Evolutionary conservation across 192 early-diverging fungal genomes (phyloP).

Genomic region (Diversispora epigaea): DNA sequence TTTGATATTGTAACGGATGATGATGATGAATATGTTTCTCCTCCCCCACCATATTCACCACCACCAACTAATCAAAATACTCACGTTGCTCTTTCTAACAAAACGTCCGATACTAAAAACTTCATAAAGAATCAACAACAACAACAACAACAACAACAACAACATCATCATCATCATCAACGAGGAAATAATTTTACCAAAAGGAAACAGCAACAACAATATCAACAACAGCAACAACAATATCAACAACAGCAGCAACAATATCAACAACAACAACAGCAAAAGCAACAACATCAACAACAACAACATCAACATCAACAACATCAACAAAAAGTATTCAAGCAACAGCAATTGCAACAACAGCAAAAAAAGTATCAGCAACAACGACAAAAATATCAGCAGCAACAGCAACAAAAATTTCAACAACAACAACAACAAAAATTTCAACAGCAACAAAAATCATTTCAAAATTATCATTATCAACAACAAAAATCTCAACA

Average conservation of each 20-base stretch:
- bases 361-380: neutral
- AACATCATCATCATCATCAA: neutral
- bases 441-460: neutral
- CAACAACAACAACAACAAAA: neutral
- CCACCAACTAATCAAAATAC: too few species aligned
- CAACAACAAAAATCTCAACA: too few species aligned
- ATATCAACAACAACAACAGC: neutral
- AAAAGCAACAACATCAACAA: neutral
- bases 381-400: neutral
- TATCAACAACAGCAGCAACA: too few species aligned
- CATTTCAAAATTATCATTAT: neutral
- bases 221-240: too few species aligned
- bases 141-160: neutral
- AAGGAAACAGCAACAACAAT: neutral
- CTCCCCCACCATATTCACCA: too few species aligned
- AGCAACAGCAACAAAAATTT: neutral
- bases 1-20: too few species aligned
- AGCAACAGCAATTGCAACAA: neutral
- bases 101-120: too few species aligned
- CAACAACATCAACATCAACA: slow-evolving; percentile 1
- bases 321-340: neutral
- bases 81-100: too few species aligned
- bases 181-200: neutral
- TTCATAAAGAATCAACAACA: neutral
- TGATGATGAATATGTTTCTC: too few species aligned